These are phyloP conservation scores for Aspergillus amoenus DNA, from an alignment of 2,329 filamentous ascomycete species.

Conservation along the genomic window DNA sequence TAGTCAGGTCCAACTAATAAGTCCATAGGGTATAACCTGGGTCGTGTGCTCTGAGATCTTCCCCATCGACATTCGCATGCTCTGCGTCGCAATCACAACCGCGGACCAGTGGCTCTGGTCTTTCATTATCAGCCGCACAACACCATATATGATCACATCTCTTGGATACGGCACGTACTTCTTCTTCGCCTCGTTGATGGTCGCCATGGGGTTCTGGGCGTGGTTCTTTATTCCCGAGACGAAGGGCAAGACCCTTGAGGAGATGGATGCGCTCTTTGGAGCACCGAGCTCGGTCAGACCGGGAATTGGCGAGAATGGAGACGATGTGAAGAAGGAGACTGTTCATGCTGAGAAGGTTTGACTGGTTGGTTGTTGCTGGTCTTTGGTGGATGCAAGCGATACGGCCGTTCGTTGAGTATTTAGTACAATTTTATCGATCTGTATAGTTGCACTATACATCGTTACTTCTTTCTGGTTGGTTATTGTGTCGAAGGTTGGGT, in stretches of 20 bases:
- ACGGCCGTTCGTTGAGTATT: too few relatives aligned
- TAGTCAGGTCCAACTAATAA: too few relatives aligned
- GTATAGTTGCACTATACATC: too few relatives aligned
- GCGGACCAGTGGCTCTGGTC: constrained; percentile 70
- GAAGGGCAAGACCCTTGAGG: constrained; percentile 29
- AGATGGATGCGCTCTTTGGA: constrained; percentile 27
- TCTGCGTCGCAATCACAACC: constrained; percentile 66
- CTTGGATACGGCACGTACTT: constrained; percentile 23
- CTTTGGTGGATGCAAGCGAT: too few relatives aligned
- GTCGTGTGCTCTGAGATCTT: constrained; percentile 70
- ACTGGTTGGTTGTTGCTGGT: not conserved
- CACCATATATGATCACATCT: constrained; percentile 58
- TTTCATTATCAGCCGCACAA: constrained; percentile 65
- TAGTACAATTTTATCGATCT: too few relatives aligned
- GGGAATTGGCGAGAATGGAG: not conserved
- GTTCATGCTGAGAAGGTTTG: not conserved
- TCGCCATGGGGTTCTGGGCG: constrained; percentile 18
- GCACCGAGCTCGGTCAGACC: not conserved
- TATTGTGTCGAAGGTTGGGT: too few relatives aligned
- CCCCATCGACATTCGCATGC: constrained; percentile 60
- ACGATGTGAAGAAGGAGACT: not conserved
- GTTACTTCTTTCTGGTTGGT: too few relatives aligned
- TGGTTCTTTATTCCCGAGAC: constrained; percentile 31
- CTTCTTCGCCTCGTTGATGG: constrained; percentile 19
- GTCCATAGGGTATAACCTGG: constrained; percentile 60